Evolutionary conservation across 2,329 filamentous ascomycete genomes (phyloP), one percentile per base, ranked within the genome.

Genomic region (Alternaria sp.): DNA sequence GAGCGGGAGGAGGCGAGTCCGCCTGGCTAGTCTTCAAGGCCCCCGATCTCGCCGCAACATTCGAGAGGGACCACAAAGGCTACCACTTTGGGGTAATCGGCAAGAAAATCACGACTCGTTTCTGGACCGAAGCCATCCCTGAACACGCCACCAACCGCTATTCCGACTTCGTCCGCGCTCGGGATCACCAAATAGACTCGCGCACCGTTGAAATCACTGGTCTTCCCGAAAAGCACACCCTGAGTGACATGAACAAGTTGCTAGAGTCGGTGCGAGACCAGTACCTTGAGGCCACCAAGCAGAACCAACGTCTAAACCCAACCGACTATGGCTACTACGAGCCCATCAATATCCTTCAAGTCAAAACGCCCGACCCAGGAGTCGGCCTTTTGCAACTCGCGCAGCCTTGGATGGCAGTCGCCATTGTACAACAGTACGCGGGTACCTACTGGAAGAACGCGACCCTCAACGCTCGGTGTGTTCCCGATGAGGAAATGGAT

Each of bases 401-500:
- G 1, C 9, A n/a, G 15, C 51, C 21, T 0, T 6, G 18, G n/a
- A 55, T 44, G 51, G 51, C 33, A 6, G 11, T 26, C n/a, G 8
- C 2, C 1, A 6, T 55, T 1, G 18, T 55, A 20, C 18, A 0
- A 2, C 12, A 11, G 5, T 25, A 21, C 12, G 41, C 8, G 23
- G 12, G 53, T n/a, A 55, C 37, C 2, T 55, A 55, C n/a, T 55
- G 53, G 53, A 45, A 45, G 41, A 45, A 23, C 3, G 41, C n/a
- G 1, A 55, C 41, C 0, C 12, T 55, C 0, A 30, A 30, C 12
- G 53, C 53, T 4, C 37, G 18, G 7, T 44, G 53, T n/a, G 53
- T 30, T 4, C 53, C 53, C 1, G 53, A 55, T 5, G 25, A 45
- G 12, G n/a, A 45, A 5, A 55, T 55, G 41, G 25, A 45, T 2